These are phyloP conservation scores for Candida endomychidarum DNA, from an alignment of 805 yeast species.

Conservation along the genomic window DNA sequence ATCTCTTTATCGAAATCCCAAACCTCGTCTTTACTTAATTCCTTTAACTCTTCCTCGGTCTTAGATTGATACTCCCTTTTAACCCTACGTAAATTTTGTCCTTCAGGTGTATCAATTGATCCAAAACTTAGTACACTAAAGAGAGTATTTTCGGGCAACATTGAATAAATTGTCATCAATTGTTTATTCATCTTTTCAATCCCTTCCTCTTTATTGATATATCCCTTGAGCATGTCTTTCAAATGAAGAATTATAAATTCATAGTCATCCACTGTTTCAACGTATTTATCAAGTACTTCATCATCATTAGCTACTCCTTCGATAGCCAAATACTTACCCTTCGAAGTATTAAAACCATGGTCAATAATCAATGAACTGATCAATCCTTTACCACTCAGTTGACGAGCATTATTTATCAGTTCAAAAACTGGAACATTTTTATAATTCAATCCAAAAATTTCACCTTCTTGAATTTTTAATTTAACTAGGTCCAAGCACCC, in stretches of 20 bases:
- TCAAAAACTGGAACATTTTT: conserved; percentile 27
- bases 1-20: conserved; percentile 55
- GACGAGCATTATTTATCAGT: conserved; percentile 14
- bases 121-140: background rate
- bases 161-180: conserved; percentile 48
- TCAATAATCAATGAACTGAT: conserved; percentile 12
- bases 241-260: conserved; percentile 55
- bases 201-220: conserved; percentile 13
- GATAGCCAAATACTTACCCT: background rate
- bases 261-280: conserved; percentile 33
- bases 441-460: conserved; percentile 52
- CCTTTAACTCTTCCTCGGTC: conserved; percentile 39
- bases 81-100: background rate
- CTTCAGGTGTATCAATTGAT: background rate
- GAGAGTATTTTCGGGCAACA: conserved; percentile 47
- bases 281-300: conserved; percentile 48
- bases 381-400: background rate
- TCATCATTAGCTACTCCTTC: conserved; percentile 55
- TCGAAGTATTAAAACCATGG: background rate
- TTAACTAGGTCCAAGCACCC: conserved; percentile 79
- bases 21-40: conserved; percentile 37
- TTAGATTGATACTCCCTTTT: conserved; percentile 41
- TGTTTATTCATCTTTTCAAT: conserved; percentile 37
- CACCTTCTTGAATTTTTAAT: conserved; percentile 66
- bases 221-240: conserved; percentile 37